Percentiles rank a stretch among this genome's conserved stretches.
Conservation (phyloP, 257 asterid genomes). For the Primulina eburnea region DNA sequence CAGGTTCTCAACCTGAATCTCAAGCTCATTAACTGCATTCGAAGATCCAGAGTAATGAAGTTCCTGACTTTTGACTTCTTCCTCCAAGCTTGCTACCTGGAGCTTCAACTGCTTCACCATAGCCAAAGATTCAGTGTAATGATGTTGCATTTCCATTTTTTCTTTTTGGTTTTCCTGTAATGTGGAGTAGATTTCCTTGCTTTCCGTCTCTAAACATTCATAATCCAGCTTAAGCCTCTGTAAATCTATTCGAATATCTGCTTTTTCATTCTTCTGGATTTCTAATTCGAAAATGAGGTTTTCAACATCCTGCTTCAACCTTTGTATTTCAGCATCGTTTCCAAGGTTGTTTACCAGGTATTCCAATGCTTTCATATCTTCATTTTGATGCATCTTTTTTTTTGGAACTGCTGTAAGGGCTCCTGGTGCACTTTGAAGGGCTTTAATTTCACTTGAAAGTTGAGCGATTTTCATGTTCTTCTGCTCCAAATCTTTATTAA, state of each 20-base stretch:
- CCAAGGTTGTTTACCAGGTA: slow-evolving; percentile 27
- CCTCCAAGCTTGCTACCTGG: slow-evolving; percentile 53
- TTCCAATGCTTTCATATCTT: slow-evolving; percentile 35
- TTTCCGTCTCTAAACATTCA: slow-evolving; percentile 48
- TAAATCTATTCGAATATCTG: slow-evolving; percentile 41
- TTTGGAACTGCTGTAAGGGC: slow-evolving; percentile 29
- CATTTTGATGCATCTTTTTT: slow-evolving; percentile 28
- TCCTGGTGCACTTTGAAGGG: slow-evolving; percentile 40
- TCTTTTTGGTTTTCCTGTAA: slow-evolving; percentile 48
- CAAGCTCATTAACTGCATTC: slow-evolving; percentile 50
- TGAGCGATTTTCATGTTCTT: slow-evolving; percentile 60
- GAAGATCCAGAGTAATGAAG: slow-evolving; percentile 48
- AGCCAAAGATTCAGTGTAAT: slow-evolving; percentile 45
- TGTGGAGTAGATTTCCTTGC: slow-evolving; percentile 39
- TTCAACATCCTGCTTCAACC: slow-evolving; percentile 48
- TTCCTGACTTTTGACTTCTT: slow-evolving; percentile 43
- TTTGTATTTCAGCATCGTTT: slow-evolving; percentile 45
- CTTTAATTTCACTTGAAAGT: slow-evolving; percentile 56
- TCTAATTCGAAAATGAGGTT: slow-evolving; percentile 59
- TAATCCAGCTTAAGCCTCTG: slow-evolving; percentile 50
- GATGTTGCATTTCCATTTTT: slow-evolving; percentile 47
- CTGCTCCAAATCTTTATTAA: slow-evolving; percentile 59
- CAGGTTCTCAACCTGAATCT: slow-evolving; percentile 53
- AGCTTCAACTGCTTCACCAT: slow-evolving; percentile 51
- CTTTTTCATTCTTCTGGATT: slow-evolving; percentile 56